Base-by-base conservation (phyloP, 139 green algal genomes). In the Chlorella sp. region DNA sequence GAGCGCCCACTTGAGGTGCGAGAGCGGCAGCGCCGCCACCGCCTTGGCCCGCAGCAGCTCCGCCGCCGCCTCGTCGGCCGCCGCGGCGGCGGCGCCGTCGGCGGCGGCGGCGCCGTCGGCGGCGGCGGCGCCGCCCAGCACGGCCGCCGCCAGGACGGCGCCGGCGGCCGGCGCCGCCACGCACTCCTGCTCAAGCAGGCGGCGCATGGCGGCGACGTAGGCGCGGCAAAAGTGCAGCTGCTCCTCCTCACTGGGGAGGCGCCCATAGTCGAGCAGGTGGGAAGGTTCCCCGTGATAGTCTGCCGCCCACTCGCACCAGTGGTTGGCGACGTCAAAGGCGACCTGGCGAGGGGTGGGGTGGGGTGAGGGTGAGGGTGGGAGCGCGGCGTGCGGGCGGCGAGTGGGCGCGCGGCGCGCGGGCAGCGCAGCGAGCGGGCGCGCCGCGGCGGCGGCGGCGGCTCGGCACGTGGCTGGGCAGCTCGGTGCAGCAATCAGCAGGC, bases 251-350 rank as follows among this genome's bases (percentile, higher is more conserved):
- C 33, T 77, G 14, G 89, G 89, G 7, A 94, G 62, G 42, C 67
- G 70, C 19, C 6, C 43, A 36, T 80, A 89, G 35, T 94, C 75
- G 33, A 94, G 71, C 17, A 79, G 31, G 31, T 80, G 69, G 1
- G 73, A 8, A 33, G 53, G 3, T 8, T 36, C 53, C 12, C n/a
- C n/a, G 38, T 75, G 69, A 65, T 93, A 94, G 67, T 94, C 77
- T 21, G 81, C 84, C 2, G 81, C 86, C 75, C 84, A 93, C 77
- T 94, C 89, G 60, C 84, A 87, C 80, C 88, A 94, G 63, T 94
- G 87, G 78, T 94, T 94, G 42, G 82, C 90, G 17, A 94, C 84
- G 69, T 94, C 90, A 74, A 87, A 91, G 0, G 81, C 87, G 0
- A 88, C 77, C 4, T 79, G 40, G 9, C 23, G 23, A 42, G 61